A percentile compares a stretch with the other conserved stretches of the same genome.
phyloP scores from a whole-genome alignment of 768 basidiomycete species.

The Mycena venus region DNA sequence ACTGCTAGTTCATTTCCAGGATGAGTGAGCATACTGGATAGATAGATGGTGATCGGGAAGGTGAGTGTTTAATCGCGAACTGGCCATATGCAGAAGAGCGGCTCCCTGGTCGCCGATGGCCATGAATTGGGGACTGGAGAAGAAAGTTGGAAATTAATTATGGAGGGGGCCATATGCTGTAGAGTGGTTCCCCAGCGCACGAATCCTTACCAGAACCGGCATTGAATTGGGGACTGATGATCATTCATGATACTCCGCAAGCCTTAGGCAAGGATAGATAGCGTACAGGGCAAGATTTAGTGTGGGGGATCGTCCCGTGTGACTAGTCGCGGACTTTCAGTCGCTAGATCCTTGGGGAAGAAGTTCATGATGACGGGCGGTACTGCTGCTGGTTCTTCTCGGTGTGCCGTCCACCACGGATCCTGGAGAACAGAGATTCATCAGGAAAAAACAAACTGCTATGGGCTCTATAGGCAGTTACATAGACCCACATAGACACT shows the following conservation, averaged over 20 bases:
- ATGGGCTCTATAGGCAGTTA: no score
- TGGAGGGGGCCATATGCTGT: slow-evolving; percentile 11
- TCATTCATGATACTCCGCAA: slow-evolving; percentile 20
- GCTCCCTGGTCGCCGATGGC: no score
- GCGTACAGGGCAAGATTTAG: neutral
- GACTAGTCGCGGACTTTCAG: neutral
- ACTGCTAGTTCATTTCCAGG: neutral
- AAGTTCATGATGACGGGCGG: neutral
- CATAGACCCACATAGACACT: no score
- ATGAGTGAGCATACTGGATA: no score
- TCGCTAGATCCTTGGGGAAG: neutral
- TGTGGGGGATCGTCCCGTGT: no score
- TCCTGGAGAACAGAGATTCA: slow-evolving; percentile 2
- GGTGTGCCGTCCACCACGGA: slow-evolving; percentile 8
- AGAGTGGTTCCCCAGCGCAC: slow-evolving; percentile 39
- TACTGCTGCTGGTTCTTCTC: slow-evolving; percentile 21
- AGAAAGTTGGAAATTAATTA: no score
- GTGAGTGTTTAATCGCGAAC: slow-evolving; percentile 13
- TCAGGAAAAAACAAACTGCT: no score
- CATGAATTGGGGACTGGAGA: no score
- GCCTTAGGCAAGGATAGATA: neutral
- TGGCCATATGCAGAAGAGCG: slow-evolving; percentile 23
- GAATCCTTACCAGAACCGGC: slow-evolving; percentile 29
- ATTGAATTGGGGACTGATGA: slow-evolving; percentile 25
- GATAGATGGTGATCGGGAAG: slow-evolving; percentile 9